A percentile compares a stretch with the other conserved stretches of the same genome.
Evolutionary conservation across 257 asterid genomes (phyloP).

Genomic region (Marsdenia floribunda): DNA sequence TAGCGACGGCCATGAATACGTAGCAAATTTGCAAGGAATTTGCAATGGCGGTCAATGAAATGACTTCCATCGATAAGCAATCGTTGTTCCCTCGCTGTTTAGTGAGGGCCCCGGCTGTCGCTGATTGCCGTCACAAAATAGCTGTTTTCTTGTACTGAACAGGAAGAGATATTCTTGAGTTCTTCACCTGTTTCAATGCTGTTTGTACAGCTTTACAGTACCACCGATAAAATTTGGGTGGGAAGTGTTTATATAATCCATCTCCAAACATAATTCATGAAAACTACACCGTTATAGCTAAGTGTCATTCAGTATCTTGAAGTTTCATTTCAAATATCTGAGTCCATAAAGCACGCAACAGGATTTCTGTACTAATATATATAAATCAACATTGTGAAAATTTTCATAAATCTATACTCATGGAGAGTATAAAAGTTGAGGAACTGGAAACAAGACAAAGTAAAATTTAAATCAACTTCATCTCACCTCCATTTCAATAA

Average conservation of each 20-base stretch:
- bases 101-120: too few species aligned
- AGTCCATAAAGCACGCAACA: background rate
- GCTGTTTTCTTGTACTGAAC: too few species aligned
- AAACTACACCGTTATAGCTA: background rate
- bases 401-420: background rate
- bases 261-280: constrained; percentile 38
- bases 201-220: constrained; percentile 74
- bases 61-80: too few species aligned
- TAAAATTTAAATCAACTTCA: constrained; percentile 1
- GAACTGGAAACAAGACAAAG: background rate
- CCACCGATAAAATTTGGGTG: constrained; percentile 91
- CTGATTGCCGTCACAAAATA: too few species aligned
- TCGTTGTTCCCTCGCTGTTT: too few species aligned
- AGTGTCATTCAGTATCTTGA: background rate
- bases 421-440: background rate
- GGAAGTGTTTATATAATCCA: constrained; percentile 91
- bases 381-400: background rate
- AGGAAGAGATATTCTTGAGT: constrained; percentile 43
- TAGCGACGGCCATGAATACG: too few species aligned
- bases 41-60: too few species aligned
- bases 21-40: too few species aligned
- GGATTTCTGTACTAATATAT: background rate
- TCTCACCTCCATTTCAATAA: constrained; percentile 84
- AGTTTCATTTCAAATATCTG: background rate
- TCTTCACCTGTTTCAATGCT: constrained; percentile 58